Conservation (phyloP, 306 rosid species). For the Corylus americana region DNA sequence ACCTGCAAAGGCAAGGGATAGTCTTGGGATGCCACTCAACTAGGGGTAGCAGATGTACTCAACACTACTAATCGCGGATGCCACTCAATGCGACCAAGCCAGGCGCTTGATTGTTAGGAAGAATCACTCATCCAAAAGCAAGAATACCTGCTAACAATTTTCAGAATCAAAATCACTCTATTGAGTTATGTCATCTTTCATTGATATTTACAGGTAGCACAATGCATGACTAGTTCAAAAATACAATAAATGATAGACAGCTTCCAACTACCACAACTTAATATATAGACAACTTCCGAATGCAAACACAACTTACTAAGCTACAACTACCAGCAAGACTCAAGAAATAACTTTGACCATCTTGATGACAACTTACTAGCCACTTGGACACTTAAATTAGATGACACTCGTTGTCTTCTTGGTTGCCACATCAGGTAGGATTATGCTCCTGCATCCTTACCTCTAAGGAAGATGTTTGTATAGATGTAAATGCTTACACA, state of each 20-base stretch:
- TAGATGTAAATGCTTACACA: no score
- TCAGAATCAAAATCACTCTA: no score
- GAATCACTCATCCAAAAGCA: neutral
- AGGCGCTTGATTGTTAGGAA: neutral
- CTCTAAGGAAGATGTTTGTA: no score
- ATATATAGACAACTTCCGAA: neutral
- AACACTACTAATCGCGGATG: neutral
- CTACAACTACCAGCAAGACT: no score
- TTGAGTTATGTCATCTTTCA: no score
- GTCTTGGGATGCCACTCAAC: neutral
- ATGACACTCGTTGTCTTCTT: no score
- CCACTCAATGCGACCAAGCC: neutral
- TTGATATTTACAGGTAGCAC: neutral
- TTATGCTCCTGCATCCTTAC: neutral
- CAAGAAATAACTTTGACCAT: no score
- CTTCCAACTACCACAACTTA: neutral
- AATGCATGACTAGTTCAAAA: no score
- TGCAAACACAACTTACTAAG: neutral
- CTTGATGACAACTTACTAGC: no score
- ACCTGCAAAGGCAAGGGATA: no score
- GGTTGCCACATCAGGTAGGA: no score
- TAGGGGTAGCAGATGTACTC: neutral
- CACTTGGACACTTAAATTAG: neutral
- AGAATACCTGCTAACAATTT: no score
- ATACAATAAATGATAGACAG: neutral